Evolutionary conservation across 202 grass and related monocot species (phyloP), one percentile per base, ranked within the genome.

Genomic region (Schoenoplectus triqueter): DNA sequence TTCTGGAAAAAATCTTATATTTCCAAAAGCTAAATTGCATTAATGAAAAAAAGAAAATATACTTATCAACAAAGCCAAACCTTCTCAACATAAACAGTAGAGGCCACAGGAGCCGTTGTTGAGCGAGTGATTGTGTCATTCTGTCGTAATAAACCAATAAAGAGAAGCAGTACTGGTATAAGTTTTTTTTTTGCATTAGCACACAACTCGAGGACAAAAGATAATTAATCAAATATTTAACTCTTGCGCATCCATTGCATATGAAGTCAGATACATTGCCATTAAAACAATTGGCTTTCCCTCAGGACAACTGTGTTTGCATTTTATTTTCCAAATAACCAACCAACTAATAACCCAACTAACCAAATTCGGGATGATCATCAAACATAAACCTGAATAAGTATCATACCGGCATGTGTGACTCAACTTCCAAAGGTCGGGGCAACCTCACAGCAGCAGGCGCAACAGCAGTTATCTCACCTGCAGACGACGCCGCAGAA

Each of bases 361-460:
- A 71, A 71, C 14, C 5, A 71, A 47, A 8, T 64, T 8, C 60
- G 63, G 42, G 7, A 80, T 44, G 3, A 47, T 46, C 3, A 4
- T 20, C 3, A 63, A 62, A 39, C 54, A 78, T 39, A 77, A 77
- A 77, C 73, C 14, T 22, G 5, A 78, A 31, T 61, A n/a, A 71
- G 68, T 71, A 18, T 18, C 44, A 42, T 31, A 80, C 77, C 56
- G 5, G 57, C n/a, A 45, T 39, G 2, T 20, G 10, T 4, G 77
- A 39, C 54, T 64, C 77, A 15, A 63, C 31, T 44, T 64, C 77
- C 15, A 62, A 15, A 0, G 21, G 11, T 13, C 4, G 77, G 64
- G 77, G 77, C 21, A 80, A 80, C 60, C 77, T 86, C 1, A 85
- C 66, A 44, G 42, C 49, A 3, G 81, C 49, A 2, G 64, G 64